phyloP scores from a whole-genome alignment of 306 rosid genomes.

The Glycyrrhiza uralensis region DNA sequence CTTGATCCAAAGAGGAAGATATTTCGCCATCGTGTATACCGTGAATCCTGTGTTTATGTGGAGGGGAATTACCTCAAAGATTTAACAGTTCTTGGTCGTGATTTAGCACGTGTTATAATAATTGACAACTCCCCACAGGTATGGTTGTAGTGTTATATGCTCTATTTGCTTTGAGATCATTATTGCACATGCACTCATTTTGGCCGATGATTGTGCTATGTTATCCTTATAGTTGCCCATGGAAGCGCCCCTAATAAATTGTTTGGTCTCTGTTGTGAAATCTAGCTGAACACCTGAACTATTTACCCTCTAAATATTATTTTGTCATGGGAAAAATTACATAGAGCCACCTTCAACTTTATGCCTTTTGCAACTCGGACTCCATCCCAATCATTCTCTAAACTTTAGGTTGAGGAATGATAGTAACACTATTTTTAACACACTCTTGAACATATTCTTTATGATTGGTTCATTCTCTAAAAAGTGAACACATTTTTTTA shows the following conservation, averaged over 20 bases:
- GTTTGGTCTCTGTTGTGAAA: neutral
- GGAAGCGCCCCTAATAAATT: neutral
- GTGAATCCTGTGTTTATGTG: conserved; percentile 94
- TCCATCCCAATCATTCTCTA: neutral
- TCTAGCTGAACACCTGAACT: neutral
- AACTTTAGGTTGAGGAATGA: neutral
- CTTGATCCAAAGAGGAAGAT: conserved; percentile 95
- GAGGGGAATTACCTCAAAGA: conserved; percentile 97
- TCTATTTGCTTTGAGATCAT: neutral
- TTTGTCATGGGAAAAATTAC: neutral
- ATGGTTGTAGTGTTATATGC: neutral
- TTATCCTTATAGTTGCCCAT: neutral
- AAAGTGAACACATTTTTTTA: neutral
- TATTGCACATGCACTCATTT: neutral
- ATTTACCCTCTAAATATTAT: neutral
- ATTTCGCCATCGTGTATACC: conserved; percentile 91
- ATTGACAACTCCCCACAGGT: conserved; percentile 99
- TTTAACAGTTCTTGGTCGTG: conserved; percentile 96
- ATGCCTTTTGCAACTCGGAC: neutral
- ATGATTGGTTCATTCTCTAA: neutral
- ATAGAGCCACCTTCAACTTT: neutral
- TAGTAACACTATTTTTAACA: neutral
- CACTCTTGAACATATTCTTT: neutral
- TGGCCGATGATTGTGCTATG: neutral
- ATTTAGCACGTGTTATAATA: conserved; percentile 76